phyloP scores from a whole-genome alignment of 2,329 filamentous ascomycete genomes.

The Nigrospora osmanthi region DNA sequence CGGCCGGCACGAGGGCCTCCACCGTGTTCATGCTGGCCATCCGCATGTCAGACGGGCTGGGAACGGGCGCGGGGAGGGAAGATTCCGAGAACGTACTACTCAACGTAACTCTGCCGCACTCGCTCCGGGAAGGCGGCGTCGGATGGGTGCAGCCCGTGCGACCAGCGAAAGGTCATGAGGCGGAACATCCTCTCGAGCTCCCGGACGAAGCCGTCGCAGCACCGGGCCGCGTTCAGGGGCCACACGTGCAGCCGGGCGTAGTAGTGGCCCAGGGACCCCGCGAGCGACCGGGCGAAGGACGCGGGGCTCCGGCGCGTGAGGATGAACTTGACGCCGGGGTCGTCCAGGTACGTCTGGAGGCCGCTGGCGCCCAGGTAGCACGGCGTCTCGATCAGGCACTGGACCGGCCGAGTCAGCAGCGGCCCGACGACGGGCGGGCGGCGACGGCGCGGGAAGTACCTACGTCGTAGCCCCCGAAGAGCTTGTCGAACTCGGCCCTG shows the following conservation, averaged over 20 bases:
- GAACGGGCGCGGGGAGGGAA: background rate
- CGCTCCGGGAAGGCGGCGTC: background rate
- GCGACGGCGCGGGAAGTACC: background rate
- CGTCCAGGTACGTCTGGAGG: background rate
- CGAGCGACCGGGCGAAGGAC: background rate
- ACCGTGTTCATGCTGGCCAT: background rate
- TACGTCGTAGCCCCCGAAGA: slow-evolving; percentile 1
- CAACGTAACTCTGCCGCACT: background rate
- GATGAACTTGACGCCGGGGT: background rate
- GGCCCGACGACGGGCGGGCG: background rate
- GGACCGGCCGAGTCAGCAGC: background rate
- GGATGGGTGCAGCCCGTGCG: background rate
- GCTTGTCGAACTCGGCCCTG: background rate
- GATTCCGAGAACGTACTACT: background rate
- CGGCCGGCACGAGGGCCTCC: background rate
- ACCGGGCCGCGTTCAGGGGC: background rate
- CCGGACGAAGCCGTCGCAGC: slow-evolving; percentile 1
- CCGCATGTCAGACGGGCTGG: background rate
- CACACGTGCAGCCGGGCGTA: slow-evolving; percentile 1
- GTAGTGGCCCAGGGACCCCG: background rate
- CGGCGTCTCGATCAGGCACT: background rate
- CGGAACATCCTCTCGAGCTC: slow-evolving; percentile 1
- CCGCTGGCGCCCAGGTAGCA: background rate
- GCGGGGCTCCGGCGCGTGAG: background rate
- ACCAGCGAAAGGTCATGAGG: slow-evolving; percentile 1